phyloP scores from a whole-genome alignment of 169 alveolate genomes.

The Pseudocohnilembus persalinus region DNA sequence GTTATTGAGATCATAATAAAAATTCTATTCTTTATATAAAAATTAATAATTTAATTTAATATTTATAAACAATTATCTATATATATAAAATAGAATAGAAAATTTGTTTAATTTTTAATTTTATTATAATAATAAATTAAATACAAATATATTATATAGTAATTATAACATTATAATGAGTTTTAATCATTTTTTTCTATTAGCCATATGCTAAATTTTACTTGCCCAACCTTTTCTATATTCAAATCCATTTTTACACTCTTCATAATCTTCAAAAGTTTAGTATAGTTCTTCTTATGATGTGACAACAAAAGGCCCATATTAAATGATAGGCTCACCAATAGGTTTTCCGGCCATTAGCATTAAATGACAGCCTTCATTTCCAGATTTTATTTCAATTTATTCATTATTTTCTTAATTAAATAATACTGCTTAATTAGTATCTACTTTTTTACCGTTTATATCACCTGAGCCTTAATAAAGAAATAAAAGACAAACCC shows the following conservation, averaged over 20 bases:
- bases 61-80: no score
- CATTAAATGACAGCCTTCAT: constrained; percentile 37
- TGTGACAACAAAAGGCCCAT: constrained; percentile 76
- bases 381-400: constrained; percentile 15
- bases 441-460: constrained; percentile 1
- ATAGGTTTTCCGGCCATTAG: constrained; percentile 59
- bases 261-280: constrained; percentile 54
- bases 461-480: constrained; percentile 48
- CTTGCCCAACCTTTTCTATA: constrained; percentile 59
- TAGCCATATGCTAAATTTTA: constrained; percentile 34
- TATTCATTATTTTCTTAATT: constrained; percentile 16
- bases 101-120: no score
- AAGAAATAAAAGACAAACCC: constrained; percentile 46
- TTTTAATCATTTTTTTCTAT: no score
- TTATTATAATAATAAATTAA: no score
- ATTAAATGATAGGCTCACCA: constrained; percentile 48
- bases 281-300: constrained; percentile 49
- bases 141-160: no score
- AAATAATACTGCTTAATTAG: constrained; percentile 20
- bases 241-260: constrained; percentile 71
- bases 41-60: no score
- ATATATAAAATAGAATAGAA: no score
- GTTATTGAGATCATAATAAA: no score
- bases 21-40: no score
- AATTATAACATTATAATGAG: no score